These are phyloP conservation scores for Ophiostoma quercus DNA, from an alignment of 2,329 filamentous ascomycete genomes.

Conservation along the genomic window DNA sequence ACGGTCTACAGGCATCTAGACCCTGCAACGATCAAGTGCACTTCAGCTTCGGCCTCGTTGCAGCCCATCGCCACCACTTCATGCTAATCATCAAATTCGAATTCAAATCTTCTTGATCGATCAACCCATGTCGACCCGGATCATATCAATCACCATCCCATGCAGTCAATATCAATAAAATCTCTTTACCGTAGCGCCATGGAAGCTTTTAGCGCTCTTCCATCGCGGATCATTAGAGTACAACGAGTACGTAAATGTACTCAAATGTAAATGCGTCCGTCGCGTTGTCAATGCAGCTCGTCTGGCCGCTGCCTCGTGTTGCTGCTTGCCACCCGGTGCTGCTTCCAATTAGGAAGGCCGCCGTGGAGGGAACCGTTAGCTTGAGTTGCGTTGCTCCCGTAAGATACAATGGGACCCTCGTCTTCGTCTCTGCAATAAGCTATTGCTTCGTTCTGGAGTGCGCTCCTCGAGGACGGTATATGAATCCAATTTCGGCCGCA, in stretches of 20 bases:
- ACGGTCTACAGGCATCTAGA: slow-evolving; percentile 3
- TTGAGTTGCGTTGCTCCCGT: not conserved
- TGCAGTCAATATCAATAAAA: not conserved
- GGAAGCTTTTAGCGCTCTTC: slow-evolving; percentile 6
- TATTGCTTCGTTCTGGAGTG: not conserved
- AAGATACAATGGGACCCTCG: not conserved
- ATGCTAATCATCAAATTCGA: too few species aligned
- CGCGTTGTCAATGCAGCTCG: slow-evolving; percentile 2
- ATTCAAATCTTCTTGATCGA: too few species aligned
- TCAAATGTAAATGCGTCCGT: not conserved
- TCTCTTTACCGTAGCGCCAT: not conserved
- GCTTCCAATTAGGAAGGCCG: slow-evolving; percentile 14
- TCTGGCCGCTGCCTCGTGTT: slow-evolving; percentile 1
- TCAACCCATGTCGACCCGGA: not conserved
- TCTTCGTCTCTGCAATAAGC: not conserved
- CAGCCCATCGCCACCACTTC: not conserved
- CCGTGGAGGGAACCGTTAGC: slow-evolving; percentile 16
- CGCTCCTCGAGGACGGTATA: not conserved
- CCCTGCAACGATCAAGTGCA: not conserved
- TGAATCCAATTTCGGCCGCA: slow-evolving; percentile 7
- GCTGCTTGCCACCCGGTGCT: slow-evolving; percentile 6
- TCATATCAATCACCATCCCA: not conserved
- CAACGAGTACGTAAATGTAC: too few species aligned
- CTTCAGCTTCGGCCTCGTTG: not conserved
- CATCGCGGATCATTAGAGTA: not conserved